These are phyloP conservation scores for Trichoderma guizhouense DNA, from an alignment of 2,329 filamentous ascomycete species.

Conservation along the genomic window DNA sequence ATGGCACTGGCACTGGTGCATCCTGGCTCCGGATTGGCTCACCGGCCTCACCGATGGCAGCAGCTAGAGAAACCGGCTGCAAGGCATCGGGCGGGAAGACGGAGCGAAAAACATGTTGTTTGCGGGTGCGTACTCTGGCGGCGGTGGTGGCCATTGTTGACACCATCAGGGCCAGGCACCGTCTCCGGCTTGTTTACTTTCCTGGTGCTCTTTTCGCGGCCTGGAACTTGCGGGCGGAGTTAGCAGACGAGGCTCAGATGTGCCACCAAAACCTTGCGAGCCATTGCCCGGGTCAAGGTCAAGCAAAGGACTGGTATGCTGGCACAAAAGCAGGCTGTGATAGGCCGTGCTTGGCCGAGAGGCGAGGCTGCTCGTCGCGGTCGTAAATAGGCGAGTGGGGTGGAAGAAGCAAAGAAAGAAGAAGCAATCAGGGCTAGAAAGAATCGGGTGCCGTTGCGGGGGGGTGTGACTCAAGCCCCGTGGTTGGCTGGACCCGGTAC, in stretches of 20 bases:
- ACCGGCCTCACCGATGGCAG: conserved; percentile 40
- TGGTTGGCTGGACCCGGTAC: background rate
- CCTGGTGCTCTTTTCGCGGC: background rate
- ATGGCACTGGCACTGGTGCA: conserved; percentile 20
- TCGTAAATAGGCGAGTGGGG: conserved; percentile 6
- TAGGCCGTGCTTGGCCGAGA: background rate
- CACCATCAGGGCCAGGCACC: background rate
- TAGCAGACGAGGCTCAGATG: conserved; percentile 12
- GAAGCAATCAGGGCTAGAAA: background rate
- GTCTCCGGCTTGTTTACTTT: background rate
- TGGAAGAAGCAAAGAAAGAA: conserved; percentile 7
- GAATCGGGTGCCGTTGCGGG: background rate
- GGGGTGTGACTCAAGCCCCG: background rate
- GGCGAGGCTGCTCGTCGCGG: conserved; percentile 4
- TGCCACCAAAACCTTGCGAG: background rate
- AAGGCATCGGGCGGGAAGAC: conserved; percentile 53
- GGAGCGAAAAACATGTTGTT: conserved; percentile 51
- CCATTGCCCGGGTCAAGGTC: background rate
- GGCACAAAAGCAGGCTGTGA: background rate
- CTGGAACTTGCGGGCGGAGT: conserved; percentile 8
- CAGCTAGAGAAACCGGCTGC: conserved; percentile 45
- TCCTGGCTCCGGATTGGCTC: conserved; percentile 46
- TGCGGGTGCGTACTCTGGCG: conserved; percentile 46
- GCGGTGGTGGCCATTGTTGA: conserved; percentile 30
- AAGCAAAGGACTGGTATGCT: background rate